Base-by-base conservation (phyloP, 345 rosid genomes). In the Heritiera fomes region DNA sequence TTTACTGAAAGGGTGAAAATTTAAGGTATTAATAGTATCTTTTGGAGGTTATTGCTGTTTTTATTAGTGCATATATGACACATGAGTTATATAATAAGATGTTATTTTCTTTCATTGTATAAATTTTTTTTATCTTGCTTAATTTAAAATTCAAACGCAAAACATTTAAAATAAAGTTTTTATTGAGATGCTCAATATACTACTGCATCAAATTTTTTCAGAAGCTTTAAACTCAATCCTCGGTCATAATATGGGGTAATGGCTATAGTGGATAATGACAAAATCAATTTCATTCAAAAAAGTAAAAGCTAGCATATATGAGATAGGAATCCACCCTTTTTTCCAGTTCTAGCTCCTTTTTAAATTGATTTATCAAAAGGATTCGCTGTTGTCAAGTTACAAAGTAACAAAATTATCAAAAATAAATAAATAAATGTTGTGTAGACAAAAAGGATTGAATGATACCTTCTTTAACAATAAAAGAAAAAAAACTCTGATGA, bases 291-390 rank as follows among this genome's bases (percentile, higher is more conserved):
- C 75, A 71, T 71, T 7, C 45, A 23, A 30, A 50, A 28, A 71
- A 71, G 75, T 3, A 71, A 71, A 71, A 71, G 59, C 12, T 6
- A 71, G 38, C 43, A 40, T 40, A 40, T 59, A 50, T 71, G 50
- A 28, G 41, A 50, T 50, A 34, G 23, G 8, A 41, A 18, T 9
- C 3, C 50, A 15, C 34, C 23, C 38, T 5, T 15, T 46, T 20
- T 46, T 23, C 61, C 28, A 50, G 5, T 71, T 61, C 45, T 71
- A 69, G 56, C 23, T 52, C 46, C 30, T 52, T 72, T 8, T 72
- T 32, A 9, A 52, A 72, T 52, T 72, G 75, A 61, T 52, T 52
- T 50, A 15, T 17, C 58, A 34, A 72, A 52, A 52, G 41, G 30
- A 46, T 38, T 71, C 18, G 30, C 17, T 28, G 9, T 72, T 72